A percentile compares a stretch with the other conserved stretches of the same genome.
phyloP scores from a whole-genome alignment of 805 yeast species.

The Wickerhamomyces bisporus region DNA sequence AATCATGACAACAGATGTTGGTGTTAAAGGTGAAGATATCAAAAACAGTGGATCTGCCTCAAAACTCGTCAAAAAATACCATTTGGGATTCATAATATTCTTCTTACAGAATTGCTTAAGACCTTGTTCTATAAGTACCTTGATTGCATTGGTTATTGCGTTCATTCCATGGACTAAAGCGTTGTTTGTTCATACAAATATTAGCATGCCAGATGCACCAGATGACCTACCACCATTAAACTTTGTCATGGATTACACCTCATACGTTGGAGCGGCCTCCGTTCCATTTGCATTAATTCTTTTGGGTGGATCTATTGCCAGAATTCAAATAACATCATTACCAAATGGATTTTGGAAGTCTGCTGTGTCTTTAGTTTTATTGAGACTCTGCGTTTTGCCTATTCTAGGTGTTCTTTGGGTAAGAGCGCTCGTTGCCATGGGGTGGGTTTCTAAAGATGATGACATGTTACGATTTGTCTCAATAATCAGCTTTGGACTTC shows the following conservation, averaged over 20 bases:
- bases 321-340: constrained; percentile 46
- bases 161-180: constrained; percentile 83
- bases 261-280: constrained; percentile 80
- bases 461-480: constrained; percentile 61
- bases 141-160: constrained; percentile 57
- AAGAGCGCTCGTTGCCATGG: constrained; percentile 51
- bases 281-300: constrained; percentile 79
- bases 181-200: constrained; percentile 46
- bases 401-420: constrained; percentile 68
- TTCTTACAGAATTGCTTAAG: constrained; percentile 47
- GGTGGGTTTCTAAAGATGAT: constrained; percentile 49
- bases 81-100: constrained; percentile 27
- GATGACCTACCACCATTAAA: constrained; percentile 78
- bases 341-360: constrained; percentile 62
- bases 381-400: constrained; percentile 65
- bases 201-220: constrained; percentile 65
- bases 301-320: constrained; percentile 79
- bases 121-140: constrained; percentile 70
- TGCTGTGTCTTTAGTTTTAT: constrained; percentile 46
- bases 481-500: constrained; percentile 68
- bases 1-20: constrained; percentile 15
- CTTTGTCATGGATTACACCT: constrained; percentile 71
- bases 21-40: constrained; percentile 11
- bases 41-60: constrained; percentile 7
- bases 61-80: constrained; percentile 14